phyloP scores from a whole-genome alignment of 306 rosid genomes.

The Arachis hypogaea region DNA sequence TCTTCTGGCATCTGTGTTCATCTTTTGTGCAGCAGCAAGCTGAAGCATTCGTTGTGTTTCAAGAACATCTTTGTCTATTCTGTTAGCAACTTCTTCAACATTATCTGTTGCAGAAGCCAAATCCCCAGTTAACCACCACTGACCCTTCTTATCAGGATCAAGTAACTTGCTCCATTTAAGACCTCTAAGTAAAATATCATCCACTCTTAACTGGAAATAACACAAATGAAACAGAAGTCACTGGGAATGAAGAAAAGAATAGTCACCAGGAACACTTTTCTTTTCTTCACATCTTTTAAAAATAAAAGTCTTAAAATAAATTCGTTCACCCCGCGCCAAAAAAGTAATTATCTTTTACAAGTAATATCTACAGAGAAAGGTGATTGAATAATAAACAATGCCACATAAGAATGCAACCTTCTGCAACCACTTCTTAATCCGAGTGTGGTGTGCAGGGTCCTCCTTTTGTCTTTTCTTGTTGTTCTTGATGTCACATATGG shows the following conservation, averaged over 20 bases:
- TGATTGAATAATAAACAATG: conserved; percentile 23
- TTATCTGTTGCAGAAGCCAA: conserved; percentile 51
- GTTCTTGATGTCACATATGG: conserved; percentile 92
- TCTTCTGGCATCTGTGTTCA: conserved; percentile 91
- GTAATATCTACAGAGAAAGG: background rate
- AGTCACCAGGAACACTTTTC: no score
- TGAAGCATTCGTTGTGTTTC: conserved; percentile 86
- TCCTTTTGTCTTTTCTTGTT: conserved; percentile 84
- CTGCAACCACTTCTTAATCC: conserved; percentile 90
- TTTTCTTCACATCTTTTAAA: no score
- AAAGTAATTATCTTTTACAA: no score
- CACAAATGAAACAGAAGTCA: background rate
- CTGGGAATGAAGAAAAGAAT: no score
- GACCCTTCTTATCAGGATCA: conserved; percentile 88
- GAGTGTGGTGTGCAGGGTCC: conserved; percentile 70
- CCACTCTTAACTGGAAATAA: conserved; percentile 71
- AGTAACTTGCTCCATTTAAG: conserved; percentile 85
- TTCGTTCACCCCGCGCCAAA: no score
- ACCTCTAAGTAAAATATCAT: conserved; percentile 70
- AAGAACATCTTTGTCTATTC: conserved; percentile 77
- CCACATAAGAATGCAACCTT: conserved; percentile 59
- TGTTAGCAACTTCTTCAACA: conserved; percentile 70
- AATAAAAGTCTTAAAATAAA: no score
- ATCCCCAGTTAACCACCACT: conserved; percentile 88
- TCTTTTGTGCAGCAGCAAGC: conserved; percentile 88